Base-by-base conservation (phyloP, 2,329 filamentous ascomycete genomes). In the Parastagonospora avenae region DNA sequence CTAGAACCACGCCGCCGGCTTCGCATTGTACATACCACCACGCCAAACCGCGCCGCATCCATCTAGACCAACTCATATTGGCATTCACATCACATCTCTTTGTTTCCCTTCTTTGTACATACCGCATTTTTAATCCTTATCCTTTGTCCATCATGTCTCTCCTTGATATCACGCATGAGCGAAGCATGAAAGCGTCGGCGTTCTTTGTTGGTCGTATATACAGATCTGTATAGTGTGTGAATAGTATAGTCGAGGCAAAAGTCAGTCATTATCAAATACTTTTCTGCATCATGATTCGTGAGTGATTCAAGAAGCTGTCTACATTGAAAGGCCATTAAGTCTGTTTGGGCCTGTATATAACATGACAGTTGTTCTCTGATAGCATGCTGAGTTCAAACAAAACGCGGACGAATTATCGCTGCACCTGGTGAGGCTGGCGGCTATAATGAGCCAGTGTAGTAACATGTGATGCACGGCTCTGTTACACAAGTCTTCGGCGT, bases 41-140 rank as follows among this genome's bases (percentile, higher is more conserved):
- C 11, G 12, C 24, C 24, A 27, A 12, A 24, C 11, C n/a, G 8
- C 32, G 35, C 16, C 12, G 4, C 10, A 36, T 27, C 9, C 35
- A 39, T 38, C n/a, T n/a, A n/a, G n/a, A 37, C 5, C 35, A 37
- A 35, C 15, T 15, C 12, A 37, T 37, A 1, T 43, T 48, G 27
- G 19, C 19, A 24, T 24, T 24, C 19, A 24, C 12, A 42, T 29
- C 14, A 37, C 38, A 15, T 27, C 16, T 40, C 33, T 42, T 35
- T 37, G 31, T 28, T 62, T 61, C 50, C 46, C 51, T 65, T 58
- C 55, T 57, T 41, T 65, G 62, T 65, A 65, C 47, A 57, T 65
- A 63, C 46, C 36, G 43, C 50, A 32, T 64, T 62, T 35, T 27
- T 65, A 63, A 64, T 65, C 38, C 11, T 39, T 52, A 28, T 47